These are phyloP conservation scores for Posidonia oceanica DNA, from an alignment of 116 monocot species.

Conservation along the genomic window DNA sequence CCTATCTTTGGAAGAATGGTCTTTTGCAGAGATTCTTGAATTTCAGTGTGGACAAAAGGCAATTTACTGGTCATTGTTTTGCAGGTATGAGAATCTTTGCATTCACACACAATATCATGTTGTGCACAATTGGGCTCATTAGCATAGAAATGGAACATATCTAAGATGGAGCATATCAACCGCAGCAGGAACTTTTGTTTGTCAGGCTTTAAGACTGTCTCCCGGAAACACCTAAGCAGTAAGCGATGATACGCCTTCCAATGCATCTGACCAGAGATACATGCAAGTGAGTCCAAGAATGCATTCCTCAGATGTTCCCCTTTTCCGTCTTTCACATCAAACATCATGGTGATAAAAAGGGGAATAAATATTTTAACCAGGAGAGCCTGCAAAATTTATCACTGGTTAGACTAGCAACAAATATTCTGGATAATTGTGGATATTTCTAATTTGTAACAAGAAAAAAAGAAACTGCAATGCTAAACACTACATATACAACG, in stretches of 20 bases:
- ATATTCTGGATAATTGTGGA: neutral
- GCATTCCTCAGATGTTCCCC: slow-evolving; percentile 71
- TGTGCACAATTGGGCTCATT: neutral
- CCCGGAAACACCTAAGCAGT: slow-evolving; percentile 59
- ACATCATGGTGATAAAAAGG: slow-evolving; percentile 81
- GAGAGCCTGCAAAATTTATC: slow-evolving; percentile 27
- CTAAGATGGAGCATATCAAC: slow-evolving; percentile 62
- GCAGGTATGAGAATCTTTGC: neutral
- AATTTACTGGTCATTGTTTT: neutral
- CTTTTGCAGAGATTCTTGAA: slow-evolving; percentile 44
- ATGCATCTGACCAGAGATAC: slow-evolving; percentile 52
- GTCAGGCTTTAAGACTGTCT: slow-evolving; percentile 40
- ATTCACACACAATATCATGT: slow-evolving; percentile 3
- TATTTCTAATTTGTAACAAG: no score
- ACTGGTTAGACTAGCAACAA: neutral
- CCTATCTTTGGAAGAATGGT: slow-evolving; percentile 45
- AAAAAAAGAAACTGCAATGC: no score
- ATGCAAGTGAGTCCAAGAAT: slow-evolving; percentile 68
- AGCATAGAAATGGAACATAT: slow-evolving; percentile 60
- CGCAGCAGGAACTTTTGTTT: slow-evolving; percentile 68
- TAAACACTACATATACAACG: no score
- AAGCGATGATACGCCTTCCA: slow-evolving; percentile 64
- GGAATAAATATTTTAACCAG: slow-evolving; percentile 74
- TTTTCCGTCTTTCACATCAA: slow-evolving; percentile 76
- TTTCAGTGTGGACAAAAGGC: slow-evolving; percentile 13